Evolutionary conservation across 2,329 filamentous ascomycete genomes (phyloP), one percentile per base, ranked within the genome.

Genomic region (Diaporthe batatas): DNA sequence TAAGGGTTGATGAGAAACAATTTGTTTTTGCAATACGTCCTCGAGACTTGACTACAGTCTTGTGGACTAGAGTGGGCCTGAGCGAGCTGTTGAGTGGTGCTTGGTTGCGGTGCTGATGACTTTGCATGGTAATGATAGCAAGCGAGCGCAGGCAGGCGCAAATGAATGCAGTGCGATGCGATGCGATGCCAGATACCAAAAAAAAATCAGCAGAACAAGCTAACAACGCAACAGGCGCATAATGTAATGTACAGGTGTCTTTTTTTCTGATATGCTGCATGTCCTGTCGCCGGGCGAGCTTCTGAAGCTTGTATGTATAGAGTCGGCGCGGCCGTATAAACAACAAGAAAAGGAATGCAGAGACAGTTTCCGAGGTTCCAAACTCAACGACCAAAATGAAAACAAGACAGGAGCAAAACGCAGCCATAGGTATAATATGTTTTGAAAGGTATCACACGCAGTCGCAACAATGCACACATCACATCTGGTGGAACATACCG

Each of bases 401-500:
- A 77, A 62, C 58, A 32, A 44, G 58, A 62, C 18, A 62, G 47
- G 25, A 78, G 75, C 77, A 70, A 69, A 65, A 70, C 70, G 68
- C 78, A 78, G 74, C 77, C 77, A 80, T 77, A 80, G 77, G 76
- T 78, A 80, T 78, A 78, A 79, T 77, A 73, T 71, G 67, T 74
- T 74, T 73, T 72, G 73, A 72, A 75, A 78, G 77, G 76, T 78
- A 78, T 77, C 76, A 77, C 76, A 76, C 74, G 70, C 76, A 79
- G 81, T 80, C 80, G 80, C 80, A 81, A 79, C 77, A 82, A 81
- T 78, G 75, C 75, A 79, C 73, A 80, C 77, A 89, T 94, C 91
- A 96, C 92, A 96, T 94, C 88, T 95, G 93, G 89, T 94, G 92
- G 88, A 95, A 98, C 95, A 97, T 98, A 97, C 95, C 95, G 91